phyloP scores from a whole-genome alignment of 1,284 basidiomycete genomes.

The Trametes pubescens region DNA sequence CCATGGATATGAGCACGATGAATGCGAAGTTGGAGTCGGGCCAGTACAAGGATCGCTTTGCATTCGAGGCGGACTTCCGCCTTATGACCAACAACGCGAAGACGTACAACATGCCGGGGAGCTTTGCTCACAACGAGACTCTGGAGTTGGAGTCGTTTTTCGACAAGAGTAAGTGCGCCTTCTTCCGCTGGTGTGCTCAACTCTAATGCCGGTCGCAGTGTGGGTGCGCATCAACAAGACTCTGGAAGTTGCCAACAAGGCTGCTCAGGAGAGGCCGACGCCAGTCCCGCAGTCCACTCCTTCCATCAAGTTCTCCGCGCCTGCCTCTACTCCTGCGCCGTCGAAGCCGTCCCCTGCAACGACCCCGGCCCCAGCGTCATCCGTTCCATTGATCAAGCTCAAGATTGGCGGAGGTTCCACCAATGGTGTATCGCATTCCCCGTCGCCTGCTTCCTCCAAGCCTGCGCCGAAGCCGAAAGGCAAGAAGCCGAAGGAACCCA shows the following conservation, averaged over 20 bases:
- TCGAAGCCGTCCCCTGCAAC: slow-evolving; percentile 38
- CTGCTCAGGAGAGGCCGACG: slow-evolving; percentile 40
- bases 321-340: slow-evolving; percentile 33
- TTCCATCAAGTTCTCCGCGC: slow-evolving; percentile 45
- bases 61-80: slow-evolving; percentile 88
- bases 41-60: slow-evolving; percentile 86
- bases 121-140: slow-evolving; percentile 82
- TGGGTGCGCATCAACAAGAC: slow-evolving; percentile 85
- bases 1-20: slow-evolving; percentile 96
- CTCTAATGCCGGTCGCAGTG: slow-evolving; percentile 49
- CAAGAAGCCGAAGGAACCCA: slow-evolving; percentile 54
- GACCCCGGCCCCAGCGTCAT: slow-evolving; percentile 41
- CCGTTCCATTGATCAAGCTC: slow-evolving; percentile 67
- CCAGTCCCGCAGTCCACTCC: slow-evolving; percentile 40
- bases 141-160: slow-evolving; percentile 84
- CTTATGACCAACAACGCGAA: slow-evolving; percentile 92
- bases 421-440: slow-evolving; percentile 27
- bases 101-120: slow-evolving; percentile 82
- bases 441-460: slow-evolving; percentile 34
- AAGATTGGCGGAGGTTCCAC: slow-evolving; percentile 49
- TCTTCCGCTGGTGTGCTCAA: slow-evolving; percentile 2
- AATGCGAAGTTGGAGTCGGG: slow-evolving; percentile 88
- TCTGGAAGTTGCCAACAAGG: slow-evolving; percentile 57
- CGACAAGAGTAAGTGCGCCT: slow-evolving; percentile 72
- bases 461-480: slow-evolving; percentile 49